A percentile compares a stretch with the other conserved stretches of the same genome.
phyloP scores from a whole-genome alignment of 176 grass and related monocot genomes.

The Tuctoria greenei region DNA sequence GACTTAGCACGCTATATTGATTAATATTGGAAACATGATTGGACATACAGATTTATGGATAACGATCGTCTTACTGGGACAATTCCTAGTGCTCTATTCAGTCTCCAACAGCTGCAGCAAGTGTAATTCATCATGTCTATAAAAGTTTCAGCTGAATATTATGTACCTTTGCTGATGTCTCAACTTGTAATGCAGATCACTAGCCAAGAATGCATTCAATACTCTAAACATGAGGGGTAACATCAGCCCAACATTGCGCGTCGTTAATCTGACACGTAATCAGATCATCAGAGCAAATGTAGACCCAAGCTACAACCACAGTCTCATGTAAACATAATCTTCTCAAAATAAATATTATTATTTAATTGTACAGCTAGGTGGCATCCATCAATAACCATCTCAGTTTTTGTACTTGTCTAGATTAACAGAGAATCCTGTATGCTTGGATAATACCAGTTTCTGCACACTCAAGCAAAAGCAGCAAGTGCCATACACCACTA shows the following conservation, averaged over 20 bases:
- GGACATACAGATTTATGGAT: slow-evolving; percentile 50
- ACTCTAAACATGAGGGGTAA: slow-evolving; percentile 35
- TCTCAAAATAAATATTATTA: not conserved
- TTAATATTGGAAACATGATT: not conserved
- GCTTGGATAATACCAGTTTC: slow-evolving; percentile 1
- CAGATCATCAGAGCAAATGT: not conserved
- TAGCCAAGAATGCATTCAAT: slow-evolving; percentile 49
- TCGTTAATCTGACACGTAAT: slow-evolving; percentile 67
- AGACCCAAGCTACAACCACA: slow-evolving; percentile 34
- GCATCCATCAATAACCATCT: slow-evolving; percentile 4
- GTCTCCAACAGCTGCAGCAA: slow-evolving; percentile 52
- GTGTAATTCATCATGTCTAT: slow-evolving; percentile 51
- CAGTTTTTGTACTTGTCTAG: slow-evolving; percentile 31
- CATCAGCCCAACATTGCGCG: slow-evolving; percentile 40
- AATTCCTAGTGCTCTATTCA: slow-evolving; percentile 56
- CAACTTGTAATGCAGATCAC: slow-evolving; percentile 47
- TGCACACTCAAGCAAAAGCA: slow-evolving; percentile 29
- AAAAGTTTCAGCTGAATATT: slow-evolving; percentile 19
- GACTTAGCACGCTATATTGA: slow-evolving; percentile 13
- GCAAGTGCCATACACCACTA: slow-evolving; percentile 44
- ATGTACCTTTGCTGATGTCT: not conserved
- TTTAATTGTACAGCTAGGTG: not conserved
- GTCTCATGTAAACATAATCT: slow-evolving; percentile 49
- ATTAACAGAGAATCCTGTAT: slow-evolving; percentile 52
- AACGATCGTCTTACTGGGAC: slow-evolving; percentile 41